phyloP scores from a whole-genome alignment of 148 eudicot species.

The Drosera capensis region DNA sequence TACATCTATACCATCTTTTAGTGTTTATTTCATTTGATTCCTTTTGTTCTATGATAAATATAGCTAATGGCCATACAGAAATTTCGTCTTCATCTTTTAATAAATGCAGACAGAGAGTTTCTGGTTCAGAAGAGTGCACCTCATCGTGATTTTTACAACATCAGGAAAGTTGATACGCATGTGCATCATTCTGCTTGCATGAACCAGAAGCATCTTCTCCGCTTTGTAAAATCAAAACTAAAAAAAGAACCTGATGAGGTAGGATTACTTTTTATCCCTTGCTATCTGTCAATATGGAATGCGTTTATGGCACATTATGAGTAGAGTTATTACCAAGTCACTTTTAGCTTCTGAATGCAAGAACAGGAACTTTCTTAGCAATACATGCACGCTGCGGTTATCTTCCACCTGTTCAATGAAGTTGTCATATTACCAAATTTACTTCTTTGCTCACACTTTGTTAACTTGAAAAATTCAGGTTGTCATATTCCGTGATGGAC shows the following conservation, averaged over 20 bases:
- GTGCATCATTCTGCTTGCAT: constrained; percentile 89
- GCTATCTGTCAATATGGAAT: not conserved
- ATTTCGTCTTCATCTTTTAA: constrained; percentile 77
- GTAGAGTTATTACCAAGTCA: not conserved
- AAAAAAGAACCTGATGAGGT: constrained; percentile 82
- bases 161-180: constrained; percentile 77
- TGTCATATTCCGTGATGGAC: constrained; percentile 80
- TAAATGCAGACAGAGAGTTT: constrained; percentile 72
- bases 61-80: constrained; percentile 43
- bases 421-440: too few species aligned
- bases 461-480: constrained; percentile 28
- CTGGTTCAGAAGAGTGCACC: constrained; percentile 75
- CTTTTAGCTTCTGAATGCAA: too few species aligned
- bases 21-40: not conserved
- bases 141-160: constrained; percentile 77
- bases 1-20: not conserved
- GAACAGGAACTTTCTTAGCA: too few species aligned
- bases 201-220: constrained; percentile 82
- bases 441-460: constrained; percentile 6
- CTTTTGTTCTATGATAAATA: constrained; percentile 17
- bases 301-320: not conserved
- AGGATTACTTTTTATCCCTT: constrained; percentile 1
- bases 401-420: too few species aligned
- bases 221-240: constrained; percentile 64
- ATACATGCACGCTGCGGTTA: too few species aligned